These are phyloP conservation scores for Globisporangium polare DNA, from an alignment of 352 stramenopile genomes.

Conservation along the genomic window DNA sequence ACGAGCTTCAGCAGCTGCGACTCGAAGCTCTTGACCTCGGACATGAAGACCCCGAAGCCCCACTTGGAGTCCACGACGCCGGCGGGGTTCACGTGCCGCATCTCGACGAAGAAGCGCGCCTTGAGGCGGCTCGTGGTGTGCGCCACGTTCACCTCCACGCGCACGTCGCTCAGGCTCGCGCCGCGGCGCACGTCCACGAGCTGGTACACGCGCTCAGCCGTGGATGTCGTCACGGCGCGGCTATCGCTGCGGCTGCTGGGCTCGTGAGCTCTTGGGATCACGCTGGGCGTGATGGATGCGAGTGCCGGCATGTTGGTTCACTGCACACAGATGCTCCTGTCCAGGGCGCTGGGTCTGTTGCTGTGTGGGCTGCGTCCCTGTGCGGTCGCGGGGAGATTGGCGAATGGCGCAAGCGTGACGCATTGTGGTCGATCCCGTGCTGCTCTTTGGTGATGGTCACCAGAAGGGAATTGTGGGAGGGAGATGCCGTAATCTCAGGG, in stretches of 20 bases:
- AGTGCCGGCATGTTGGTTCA: neutral
- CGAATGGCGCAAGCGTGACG: neutral
- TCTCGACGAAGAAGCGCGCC: conserved; percentile 54
- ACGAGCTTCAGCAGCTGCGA: conserved; percentile 29
- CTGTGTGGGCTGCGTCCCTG: neutral
- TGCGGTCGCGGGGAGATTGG: neutral
- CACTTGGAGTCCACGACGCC: conserved; percentile 13
- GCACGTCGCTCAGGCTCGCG: conserved; percentile 45
- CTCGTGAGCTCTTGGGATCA: neutral
- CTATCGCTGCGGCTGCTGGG: neutral
- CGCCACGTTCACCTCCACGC: conserved; percentile 40
- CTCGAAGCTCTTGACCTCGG: conserved; percentile 40
- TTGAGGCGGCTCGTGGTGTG: conserved; percentile 40
- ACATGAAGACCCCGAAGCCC: conserved; percentile 22
- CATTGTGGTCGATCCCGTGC: neutral
- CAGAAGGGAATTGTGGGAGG: neutral
- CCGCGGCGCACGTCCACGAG: conserved; percentile 57
- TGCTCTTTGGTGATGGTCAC: too few relatives aligned
- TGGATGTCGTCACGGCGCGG: neutral
- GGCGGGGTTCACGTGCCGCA: conserved; percentile 21
- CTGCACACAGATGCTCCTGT: neutral
- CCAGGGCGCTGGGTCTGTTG: neutral
- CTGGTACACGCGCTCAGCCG: conserved; percentile 26
- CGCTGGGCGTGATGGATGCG: neutral
- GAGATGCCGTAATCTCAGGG: conserved; percentile 1